Evolutionary conservation across 768 basidiomycete genomes (phyloP).

Genomic region (Auriculariales sp.): DNA sequence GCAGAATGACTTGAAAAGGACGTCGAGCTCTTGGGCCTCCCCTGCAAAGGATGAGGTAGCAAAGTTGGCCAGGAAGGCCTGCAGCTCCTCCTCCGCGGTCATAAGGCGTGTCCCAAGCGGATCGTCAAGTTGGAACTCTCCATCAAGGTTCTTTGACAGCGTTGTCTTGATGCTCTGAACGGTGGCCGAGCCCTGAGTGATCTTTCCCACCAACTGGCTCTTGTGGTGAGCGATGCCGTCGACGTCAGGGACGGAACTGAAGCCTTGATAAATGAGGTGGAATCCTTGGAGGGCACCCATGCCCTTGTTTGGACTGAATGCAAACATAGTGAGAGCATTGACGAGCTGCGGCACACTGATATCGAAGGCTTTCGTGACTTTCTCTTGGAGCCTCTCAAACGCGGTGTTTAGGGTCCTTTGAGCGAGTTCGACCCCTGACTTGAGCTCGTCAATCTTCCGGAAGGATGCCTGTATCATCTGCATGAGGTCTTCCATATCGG

Average conservation of each 20-base stretch:
- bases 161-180: background rate
- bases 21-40: background rate
- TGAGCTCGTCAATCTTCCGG: background rate
- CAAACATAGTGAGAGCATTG: background rate
- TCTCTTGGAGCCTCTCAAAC: background rate
- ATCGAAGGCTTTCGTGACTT: background rate
- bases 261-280: conserved; percentile 1
- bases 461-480: background rate
- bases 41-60: background rate
- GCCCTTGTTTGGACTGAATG: background rate
- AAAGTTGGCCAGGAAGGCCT: background rate
- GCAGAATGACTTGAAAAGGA: background rate
- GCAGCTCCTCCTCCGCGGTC: background rate
- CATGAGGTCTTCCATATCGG: background rate
- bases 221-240: background rate
- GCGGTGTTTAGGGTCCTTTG: background rate
- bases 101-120: background rate
- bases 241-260: background rate
- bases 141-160: background rate
- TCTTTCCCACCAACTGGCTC: background rate
- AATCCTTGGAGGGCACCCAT: background rate
- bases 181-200: background rate
- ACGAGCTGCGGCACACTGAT: background rate
- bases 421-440: background rate
- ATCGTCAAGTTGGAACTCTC: background rate